Evolutionary conservation across 1,284 basidiomycete species (phyloP), one percentile per base, ranked within the genome.

Genomic region (Meira nashicola): DNA sequence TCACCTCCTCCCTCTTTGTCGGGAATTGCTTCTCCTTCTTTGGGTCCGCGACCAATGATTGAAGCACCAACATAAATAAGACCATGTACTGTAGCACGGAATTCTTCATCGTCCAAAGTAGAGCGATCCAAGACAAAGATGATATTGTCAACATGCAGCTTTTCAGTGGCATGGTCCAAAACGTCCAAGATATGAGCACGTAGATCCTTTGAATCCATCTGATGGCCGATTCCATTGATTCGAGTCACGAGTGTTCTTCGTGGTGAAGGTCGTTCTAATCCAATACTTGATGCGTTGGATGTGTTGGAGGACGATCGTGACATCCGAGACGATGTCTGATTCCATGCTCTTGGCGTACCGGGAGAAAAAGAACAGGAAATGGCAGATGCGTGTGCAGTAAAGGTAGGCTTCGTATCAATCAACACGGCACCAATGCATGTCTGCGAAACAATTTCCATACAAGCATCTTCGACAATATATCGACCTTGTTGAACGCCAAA

Each of bases 101-200:
- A 53, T 17, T 41, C 19, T 23, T 37, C 50, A 17, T 53, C 50
- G 19, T 53, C 50, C 17, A 53, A 19, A 12, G 17, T 33, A n/a
- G 23, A n/a, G 28, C 50, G 50, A 53, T 53, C 50, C n/a, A 53
- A 41, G 14, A 53, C 50, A 53, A 53, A 53, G 50, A 53, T 33
- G 17, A 53, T 33, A 39, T 53, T 53, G 28, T 53, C 50, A 17
- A 53, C 50, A 14, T 41, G 50, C 19, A 53, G 15, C 50, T 53
- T 53, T 38, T 53, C 50, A 3, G 50, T 53, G 14, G 50, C 50
- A 23, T 53, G 50, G 15, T 53, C 50, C 12, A 53, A 33, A 5
- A 28, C 50, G 15, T 53, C 50, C 21, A 53, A 33, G 28, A 53
- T 53, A 33, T 14, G 23, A 33, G 17, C 37, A 17, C 50, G 50